A percentile compares a stretch with the other conserved stretches of the same genome.
Evolutionary conservation across 164 flowering plant genomes (phyloP).

Genomic region (Liquidambar formosana): DNA sequence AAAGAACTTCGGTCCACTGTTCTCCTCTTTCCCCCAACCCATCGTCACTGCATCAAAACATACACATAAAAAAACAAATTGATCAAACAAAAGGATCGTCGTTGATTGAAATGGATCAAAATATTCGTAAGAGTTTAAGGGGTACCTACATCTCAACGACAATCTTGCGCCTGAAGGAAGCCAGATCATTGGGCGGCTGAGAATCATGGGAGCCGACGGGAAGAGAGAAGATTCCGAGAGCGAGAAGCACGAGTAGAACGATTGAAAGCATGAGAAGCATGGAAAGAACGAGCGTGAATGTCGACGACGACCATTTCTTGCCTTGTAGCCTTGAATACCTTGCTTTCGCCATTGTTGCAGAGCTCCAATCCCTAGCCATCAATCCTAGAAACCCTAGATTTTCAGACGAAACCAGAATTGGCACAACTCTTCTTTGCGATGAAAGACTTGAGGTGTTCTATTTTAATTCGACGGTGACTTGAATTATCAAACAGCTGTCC

Average conservation of each 20-base stretch:
- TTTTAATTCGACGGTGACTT: background rate
- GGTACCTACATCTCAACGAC: constrained; percentile 26
- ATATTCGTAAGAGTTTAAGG: background rate
- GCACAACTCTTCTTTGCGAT: too few relatives aligned
- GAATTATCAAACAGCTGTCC: too few relatives aligned
- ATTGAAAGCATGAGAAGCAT: constrained; percentile 45
- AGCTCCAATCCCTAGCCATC: background rate
- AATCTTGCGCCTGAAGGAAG: constrained; percentile 32
- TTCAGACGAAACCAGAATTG: background rate
- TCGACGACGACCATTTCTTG: constrained; percentile 42
- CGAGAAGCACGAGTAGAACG: constrained; percentile 47
- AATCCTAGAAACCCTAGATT: background rate
- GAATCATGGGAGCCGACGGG: constrained; percentile 37
- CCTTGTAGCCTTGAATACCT: constrained; percentile 21
- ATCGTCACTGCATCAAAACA: constrained; percentile 27
- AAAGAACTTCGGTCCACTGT: constrained; percentile 61
- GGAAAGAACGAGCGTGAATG: constrained; percentile 31
- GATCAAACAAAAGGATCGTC: constrained; percentile 3
- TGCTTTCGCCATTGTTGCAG: constrained; percentile 32
- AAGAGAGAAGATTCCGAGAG: constrained; percentile 46
- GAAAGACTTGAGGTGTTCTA: background rate
- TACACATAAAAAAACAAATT: constrained; percentile 3
- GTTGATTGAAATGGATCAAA: background rate
- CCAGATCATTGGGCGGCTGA: constrained; percentile 21
- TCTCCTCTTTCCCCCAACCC: constrained; percentile 41